A percentile compares a stretch with the other conserved stretches of the same genome.
Conservation (phyloP, 75 land plant genomes). For the Adiantum capillusveneris region DNA sequence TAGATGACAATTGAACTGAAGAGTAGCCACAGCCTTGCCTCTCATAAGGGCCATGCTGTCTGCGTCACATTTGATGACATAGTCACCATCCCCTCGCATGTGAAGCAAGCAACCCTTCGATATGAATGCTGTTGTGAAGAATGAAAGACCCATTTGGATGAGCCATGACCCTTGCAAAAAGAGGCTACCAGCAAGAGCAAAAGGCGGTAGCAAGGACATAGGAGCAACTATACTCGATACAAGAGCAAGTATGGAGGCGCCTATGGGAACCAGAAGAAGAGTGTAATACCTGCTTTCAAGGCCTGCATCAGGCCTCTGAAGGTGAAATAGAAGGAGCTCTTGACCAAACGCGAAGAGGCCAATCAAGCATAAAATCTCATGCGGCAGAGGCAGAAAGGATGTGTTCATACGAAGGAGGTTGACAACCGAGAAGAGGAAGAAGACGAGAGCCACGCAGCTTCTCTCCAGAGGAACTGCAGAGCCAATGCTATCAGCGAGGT, state of each 20-base stretch:
- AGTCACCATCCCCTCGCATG: conserved; percentile 60
- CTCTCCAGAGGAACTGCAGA: conserved; percentile 21
- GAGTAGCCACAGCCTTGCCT: conserved; percentile 66
- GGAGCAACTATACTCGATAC: conserved; percentile 45
- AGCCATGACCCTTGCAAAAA: conserved; percentile 89
- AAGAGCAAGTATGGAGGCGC: conserved; percentile 38
- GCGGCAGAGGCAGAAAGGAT: conserved; percentile 23
- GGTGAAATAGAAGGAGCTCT: conserved; percentile 62
- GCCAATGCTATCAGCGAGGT: conserved; percentile 1
- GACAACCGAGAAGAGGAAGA: conserved; percentile 20
- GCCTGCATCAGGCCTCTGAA: conserved; percentile 51
- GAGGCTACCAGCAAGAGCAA: conserved; percentile 49
- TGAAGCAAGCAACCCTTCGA: conserved; percentile 55
- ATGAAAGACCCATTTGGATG: conserved; percentile 77
- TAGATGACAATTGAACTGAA: conserved; percentile 87
- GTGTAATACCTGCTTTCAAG: conserved; percentile 68
- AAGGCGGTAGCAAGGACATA: conserved; percentile 21
- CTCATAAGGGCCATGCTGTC: conserved; percentile 37
- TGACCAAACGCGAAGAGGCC: conserved; percentile 49
- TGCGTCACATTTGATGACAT: conserved; percentile 43
- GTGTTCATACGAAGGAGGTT: conserved; percentile 22
- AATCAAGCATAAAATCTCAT: conserved; percentile 18
- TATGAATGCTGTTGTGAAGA: conserved; percentile 33
- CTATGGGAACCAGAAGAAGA: conserved; percentile 64
- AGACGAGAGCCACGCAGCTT: conserved; percentile 17